phyloP scores from a whole-genome alignment of 2,329 filamentous ascomycete genomes.

The Xylaria arbuscula region DNA sequence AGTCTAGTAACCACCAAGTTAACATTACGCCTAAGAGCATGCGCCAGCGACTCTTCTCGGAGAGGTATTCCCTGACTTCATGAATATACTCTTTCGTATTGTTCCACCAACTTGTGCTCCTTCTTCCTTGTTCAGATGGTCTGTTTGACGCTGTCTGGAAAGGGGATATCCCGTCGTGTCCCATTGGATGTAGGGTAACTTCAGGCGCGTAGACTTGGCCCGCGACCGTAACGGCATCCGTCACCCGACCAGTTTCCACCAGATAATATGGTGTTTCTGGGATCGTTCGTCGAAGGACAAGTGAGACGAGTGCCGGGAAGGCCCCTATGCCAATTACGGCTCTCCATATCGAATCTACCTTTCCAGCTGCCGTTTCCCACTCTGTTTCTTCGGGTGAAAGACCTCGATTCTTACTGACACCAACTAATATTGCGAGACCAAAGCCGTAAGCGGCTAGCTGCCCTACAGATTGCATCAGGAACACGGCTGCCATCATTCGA shows the following conservation, averaged over 20 bases:
- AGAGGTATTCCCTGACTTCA: slow-evolving; percentile 39
- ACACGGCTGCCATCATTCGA: slow-evolving; percentile 75
- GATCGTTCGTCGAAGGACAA: slow-evolving; percentile 59
- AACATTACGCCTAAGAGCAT: slow-evolving; percentile 52
- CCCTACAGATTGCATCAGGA: slow-evolving; percentile 76
- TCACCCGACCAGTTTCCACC: slow-evolving; percentile 42
- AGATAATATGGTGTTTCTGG: slow-evolving; percentile 60
- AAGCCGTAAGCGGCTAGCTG: slow-evolving; percentile 73
- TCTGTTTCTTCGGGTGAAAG: slow-evolving; percentile 33
- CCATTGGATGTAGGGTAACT: slow-evolving; percentile 31
- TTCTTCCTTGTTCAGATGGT: slow-evolving; percentile 15
- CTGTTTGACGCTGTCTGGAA: slow-evolving; percentile 5
- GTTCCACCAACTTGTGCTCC: slow-evolving; percentile 13
- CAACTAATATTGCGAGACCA: slow-evolving; percentile 51
- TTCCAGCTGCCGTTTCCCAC: slow-evolving; percentile 30
- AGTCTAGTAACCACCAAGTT: slow-evolving; percentile 58
- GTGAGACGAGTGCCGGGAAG: slow-evolving; percentile 59
- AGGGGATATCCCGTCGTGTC: slow-evolving; percentile 13
- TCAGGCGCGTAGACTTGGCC: slow-evolving; percentile 37
- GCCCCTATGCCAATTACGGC: slow-evolving; percentile 62
- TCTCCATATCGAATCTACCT: slow-evolving; percentile 60
- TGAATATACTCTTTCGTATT: slow-evolving; percentile 27
- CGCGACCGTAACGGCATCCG: slow-evolving; percentile 42
- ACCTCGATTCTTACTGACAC: slow-evolving; percentile 21
- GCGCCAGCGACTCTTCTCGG: slow-evolving; percentile 45